A percentile compares a stretch with the other conserved stretches of the same genome.
phyloP scores from a whole-genome alignment of 139 green algal genomes.

The Chlamydomonas urium region DNA sequence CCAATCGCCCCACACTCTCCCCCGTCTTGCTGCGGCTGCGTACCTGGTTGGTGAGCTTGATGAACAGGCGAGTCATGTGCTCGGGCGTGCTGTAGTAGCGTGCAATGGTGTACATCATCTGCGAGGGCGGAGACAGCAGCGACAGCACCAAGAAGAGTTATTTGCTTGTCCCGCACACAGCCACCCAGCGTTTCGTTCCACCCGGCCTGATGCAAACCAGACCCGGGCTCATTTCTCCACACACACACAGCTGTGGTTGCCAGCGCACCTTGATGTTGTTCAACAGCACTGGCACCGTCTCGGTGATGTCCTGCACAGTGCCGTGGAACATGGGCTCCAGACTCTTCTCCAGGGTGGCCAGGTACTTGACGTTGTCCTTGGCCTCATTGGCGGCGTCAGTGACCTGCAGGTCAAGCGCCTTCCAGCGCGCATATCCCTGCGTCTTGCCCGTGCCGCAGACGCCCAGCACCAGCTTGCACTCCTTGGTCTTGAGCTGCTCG shows the following conservation, averaged over 20 bases:
- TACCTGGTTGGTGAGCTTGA: slow-evolving; percentile 63
- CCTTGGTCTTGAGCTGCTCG: slow-evolving; percentile 78
- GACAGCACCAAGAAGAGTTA: no score
- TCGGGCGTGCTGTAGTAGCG: slow-evolving; percentile 80
- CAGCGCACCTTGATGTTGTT: slow-evolving; percentile 56
- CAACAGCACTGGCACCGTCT: slow-evolving; percentile 71
- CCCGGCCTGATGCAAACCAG: no score
- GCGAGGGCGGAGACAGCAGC: no score
- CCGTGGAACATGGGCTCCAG: slow-evolving; percentile 77
- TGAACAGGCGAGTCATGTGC: slow-evolving; percentile 80
- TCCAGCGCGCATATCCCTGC: slow-evolving; percentile 66
- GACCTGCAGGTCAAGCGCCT: slow-evolving; percentile 70
- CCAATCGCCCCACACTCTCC: no score
- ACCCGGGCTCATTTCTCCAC: no score
- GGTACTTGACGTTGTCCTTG: slow-evolving; percentile 92
- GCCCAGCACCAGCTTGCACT: slow-evolving; percentile 71
- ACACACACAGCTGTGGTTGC: no score
- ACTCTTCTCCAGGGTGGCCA: slow-evolving; percentile 78
- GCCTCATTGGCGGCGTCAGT: slow-evolving; percentile 86
- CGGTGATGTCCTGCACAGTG: slow-evolving; percentile 61
- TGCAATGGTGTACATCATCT: slow-evolving; percentile 86
- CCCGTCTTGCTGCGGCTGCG: no score
- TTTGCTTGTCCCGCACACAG: no score
- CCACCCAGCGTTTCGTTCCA: no score
- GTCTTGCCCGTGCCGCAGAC: slow-evolving; percentile 56